phyloP scores from a whole-genome alignment of 106 monocot species.

The Ottelia alismoides region DNA sequence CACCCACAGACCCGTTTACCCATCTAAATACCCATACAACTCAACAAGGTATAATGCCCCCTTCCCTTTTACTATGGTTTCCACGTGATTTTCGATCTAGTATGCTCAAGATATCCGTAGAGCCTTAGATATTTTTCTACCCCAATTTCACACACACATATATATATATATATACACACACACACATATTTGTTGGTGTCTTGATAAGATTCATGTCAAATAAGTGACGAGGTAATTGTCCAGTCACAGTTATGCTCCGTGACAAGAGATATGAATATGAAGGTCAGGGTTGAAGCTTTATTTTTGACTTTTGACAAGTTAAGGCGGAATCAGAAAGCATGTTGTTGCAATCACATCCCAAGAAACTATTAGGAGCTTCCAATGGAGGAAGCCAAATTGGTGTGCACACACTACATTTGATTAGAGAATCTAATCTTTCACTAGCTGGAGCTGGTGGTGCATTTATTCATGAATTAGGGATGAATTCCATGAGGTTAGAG shows the following conservation, averaged over 20 bases:
- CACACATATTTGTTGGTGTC: no score
- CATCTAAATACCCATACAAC: no score
- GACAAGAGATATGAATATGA: slow-evolving; percentile 82
- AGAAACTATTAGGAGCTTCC: slow-evolving; percentile 34
- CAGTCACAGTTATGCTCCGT: slow-evolving; percentile 71
- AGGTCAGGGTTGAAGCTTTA: slow-evolving; percentile 72
- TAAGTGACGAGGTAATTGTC: no score
- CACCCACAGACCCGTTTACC: no score
- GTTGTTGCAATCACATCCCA: slow-evolving; percentile 70
- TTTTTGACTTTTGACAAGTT: slow-evolving; percentile 50
- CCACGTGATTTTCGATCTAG: no score
- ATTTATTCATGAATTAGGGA: slow-evolving; percentile 87
- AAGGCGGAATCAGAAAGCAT: slow-evolving; percentile 48
- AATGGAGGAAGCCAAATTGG: slow-evolving; percentile 15
- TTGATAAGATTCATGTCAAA: no score
- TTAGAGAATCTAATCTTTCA: slow-evolving; percentile 21
- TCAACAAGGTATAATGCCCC: no score
- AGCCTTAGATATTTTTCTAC: no score
- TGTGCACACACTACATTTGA: slow-evolving; percentile 1
- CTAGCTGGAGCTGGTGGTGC: slow-evolving; percentile 53
- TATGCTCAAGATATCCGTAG: no score
- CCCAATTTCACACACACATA: no score
- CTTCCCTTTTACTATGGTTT: no score
- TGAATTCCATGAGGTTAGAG: slow-evolving; percentile 83
- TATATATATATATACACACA: no score